A percentile compares a stretch with the other conserved stretches of the same genome.
Evolutionary conservation across 2,329 filamentous ascomycete genomes (phyloP).

Genomic region (Colletotrichum filicis): DNA sequence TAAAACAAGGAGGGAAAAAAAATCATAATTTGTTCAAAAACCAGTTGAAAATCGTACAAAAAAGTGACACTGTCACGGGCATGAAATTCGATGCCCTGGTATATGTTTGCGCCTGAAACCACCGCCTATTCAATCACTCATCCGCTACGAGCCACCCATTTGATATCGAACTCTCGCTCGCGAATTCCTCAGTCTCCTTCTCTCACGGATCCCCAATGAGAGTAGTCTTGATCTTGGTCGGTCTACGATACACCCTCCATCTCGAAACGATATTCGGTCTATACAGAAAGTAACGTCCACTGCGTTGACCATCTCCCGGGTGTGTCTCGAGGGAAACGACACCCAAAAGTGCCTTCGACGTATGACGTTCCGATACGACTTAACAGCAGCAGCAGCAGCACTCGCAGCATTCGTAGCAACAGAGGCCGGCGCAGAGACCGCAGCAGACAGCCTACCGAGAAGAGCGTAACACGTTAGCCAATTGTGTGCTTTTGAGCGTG

Average conservation of each 20-base stretch:
- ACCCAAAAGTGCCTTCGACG: too few species aligned
- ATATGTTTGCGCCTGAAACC: slow-evolving; percentile 20
- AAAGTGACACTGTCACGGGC: not conserved
- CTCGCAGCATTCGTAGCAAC: slow-evolving; percentile 50
- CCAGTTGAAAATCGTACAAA: not conserved
- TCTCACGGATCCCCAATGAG: not conserved
- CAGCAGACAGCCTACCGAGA: slow-evolving; percentile 48
- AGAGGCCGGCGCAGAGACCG: slow-evolving; percentile 52
- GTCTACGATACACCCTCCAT: not conserved
- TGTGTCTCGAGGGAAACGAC: too few species aligned
- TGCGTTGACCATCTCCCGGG: too few species aligned
- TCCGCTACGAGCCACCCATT: not conserved
- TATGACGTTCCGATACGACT: too few species aligned
- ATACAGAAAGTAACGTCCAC: not conserved
- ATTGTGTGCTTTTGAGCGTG: not conserved
- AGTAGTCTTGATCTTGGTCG: not conserved
- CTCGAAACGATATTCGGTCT: not conserved
- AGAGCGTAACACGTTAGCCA: slow-evolving; percentile 12
- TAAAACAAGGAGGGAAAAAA: not conserved
- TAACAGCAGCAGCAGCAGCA: slow-evolving; percentile 42
- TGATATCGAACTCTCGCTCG: not conserved
- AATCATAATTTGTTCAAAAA: slow-evolving; percentile 7
- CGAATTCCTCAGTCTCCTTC: too few species aligned
- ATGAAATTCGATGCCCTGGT: slow-evolving; percentile 20
- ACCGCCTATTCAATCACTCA: not conserved